Conservation (phyloP, 352 stramenopile species). For the Phytopythium sindhum region DNA sequence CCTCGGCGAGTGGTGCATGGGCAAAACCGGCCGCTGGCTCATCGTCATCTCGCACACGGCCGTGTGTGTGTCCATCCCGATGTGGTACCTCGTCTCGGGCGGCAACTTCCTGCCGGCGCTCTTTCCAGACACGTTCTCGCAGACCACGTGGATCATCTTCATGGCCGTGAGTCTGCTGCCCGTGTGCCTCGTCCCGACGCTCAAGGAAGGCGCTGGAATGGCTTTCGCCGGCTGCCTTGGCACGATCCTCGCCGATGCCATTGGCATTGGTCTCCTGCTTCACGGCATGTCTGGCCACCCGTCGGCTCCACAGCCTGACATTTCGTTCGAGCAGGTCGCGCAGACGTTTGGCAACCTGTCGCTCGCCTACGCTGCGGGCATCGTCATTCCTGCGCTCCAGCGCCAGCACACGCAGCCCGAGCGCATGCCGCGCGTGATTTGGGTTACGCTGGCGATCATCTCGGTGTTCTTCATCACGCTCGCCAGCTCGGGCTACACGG, state of each 20-base stretch:
- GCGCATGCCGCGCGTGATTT: slow-evolving; percentile 34
- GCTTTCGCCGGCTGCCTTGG: slow-evolving; percentile 34
- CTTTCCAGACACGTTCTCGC: slow-evolving; percentile 28
- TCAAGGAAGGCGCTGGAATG: slow-evolving; percentile 33
- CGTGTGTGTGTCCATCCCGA: slow-evolving; percentile 28
- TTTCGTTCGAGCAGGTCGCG: slow-evolving; percentile 28
- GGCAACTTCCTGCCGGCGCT: slow-evolving; percentile 24
- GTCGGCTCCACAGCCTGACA: slow-evolving; percentile 13
- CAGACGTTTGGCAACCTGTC: slow-evolving; percentile 34
- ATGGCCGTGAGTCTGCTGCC: slow-evolving; percentile 36
- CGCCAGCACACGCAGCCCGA: slow-evolving; percentile 28
- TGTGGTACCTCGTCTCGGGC: slow-evolving; percentile 38
- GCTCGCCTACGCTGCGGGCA: slow-evolving; percentile 31
- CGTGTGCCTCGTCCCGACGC: slow-evolving; percentile 32
- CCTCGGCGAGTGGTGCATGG: slow-evolving; percentile 49
- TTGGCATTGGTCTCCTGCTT: slow-evolving; percentile 21
- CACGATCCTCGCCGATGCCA: slow-evolving; percentile 35
- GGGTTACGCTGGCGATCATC: slow-evolving; percentile 24
- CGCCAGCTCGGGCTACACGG: slow-evolving; percentile 17
- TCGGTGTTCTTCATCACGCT: slow-evolving; percentile 30
- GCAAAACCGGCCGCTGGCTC: slow-evolving; percentile 29
- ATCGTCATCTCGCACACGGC: slow-evolving; percentile 27
- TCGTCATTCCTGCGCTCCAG: slow-evolving; percentile 34
- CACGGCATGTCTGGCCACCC: slow-evolving; percentile 26
- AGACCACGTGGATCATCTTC: slow-evolving; percentile 36